A percentile compares a stretch with the other conserved stretches of the same genome.
phyloP scores from a whole-genome alignment of 805 yeast genomes.

The Metschnikowia koreensis region DNA sequence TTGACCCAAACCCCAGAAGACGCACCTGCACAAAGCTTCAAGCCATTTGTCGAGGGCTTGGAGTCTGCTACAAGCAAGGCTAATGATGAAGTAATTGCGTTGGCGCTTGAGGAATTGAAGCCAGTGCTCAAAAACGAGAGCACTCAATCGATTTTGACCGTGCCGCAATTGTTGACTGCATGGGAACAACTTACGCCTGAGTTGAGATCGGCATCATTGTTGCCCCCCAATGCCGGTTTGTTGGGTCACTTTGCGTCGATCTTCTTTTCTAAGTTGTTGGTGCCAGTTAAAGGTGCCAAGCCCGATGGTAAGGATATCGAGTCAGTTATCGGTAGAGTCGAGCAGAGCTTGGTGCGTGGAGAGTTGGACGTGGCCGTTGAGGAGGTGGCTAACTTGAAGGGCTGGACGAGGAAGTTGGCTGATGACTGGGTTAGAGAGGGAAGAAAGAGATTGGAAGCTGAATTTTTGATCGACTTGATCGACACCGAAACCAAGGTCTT shows the following conservation, averaged over 20 bases:
- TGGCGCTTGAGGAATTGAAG: slow-evolving; percentile 34
- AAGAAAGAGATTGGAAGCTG: slow-evolving; percentile 84
- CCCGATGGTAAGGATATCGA: slow-evolving; percentile 84
- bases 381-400: slow-evolving; percentile 84
- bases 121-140: slow-evolving; percentile 37
- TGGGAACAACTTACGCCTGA: slow-evolving; percentile 82
- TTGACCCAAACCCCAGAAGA: slow-evolving; percentile 24
- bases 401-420: slow-evolving; percentile 89
- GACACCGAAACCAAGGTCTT: slow-evolving; percentile 58
- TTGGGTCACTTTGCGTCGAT: slow-evolving; percentile 85
- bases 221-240: slow-evolving; percentile 95
- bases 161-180: slow-evolving; percentile 72
- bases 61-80: slow-evolving; percentile 20
- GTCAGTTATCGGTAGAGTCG: slow-evolving; percentile 82
- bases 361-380: slow-evolving; percentile 87
- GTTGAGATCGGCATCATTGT: slow-evolving; percentile 80
- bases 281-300: slow-evolving; percentile 70
- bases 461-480: slow-evolving; percentile 68
- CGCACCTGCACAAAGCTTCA: slow-evolving; percentile 26
- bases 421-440: slow-evolving; percentile 90
- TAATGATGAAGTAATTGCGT: slow-evolving; percentile 34
- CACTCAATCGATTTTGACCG: slow-evolving; percentile 61
- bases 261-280: slow-evolving; percentile 69
- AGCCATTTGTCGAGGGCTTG: slow-evolving; percentile 41
- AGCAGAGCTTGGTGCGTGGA: slow-evolving; percentile 68